Percentiles rank a stretch among this genome's conserved stretches.
Conservation (phyloP, 148 eudicot species). For the Rheum nobile region DNA sequence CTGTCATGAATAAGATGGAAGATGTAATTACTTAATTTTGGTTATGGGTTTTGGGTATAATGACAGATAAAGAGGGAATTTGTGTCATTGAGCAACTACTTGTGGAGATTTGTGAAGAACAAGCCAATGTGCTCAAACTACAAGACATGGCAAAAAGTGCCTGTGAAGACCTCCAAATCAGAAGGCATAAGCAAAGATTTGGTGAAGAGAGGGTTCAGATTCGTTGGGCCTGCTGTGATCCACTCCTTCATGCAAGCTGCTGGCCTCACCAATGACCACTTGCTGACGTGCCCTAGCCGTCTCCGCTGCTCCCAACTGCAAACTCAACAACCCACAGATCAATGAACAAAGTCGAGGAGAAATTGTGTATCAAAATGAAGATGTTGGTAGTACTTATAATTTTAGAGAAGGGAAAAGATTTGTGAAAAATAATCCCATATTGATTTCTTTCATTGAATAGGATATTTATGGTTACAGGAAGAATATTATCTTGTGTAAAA, state of each 20-base stretch:
- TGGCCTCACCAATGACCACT: conserved; percentile 84
- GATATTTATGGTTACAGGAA: no score
- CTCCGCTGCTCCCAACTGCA: conserved; percentile 20
- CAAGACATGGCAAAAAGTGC: conserved; percentile 56
- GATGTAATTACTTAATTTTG: no score
- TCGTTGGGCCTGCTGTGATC: conserved; percentile 78
- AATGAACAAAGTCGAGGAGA: not conserved
- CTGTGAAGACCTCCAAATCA: conserved; percentile 83
- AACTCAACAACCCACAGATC: not conserved
- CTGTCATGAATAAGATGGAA: no score
- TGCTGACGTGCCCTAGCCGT: conserved; percentile 55
- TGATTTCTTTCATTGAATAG: no score
- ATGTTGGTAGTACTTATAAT: no score
- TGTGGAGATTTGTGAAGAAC: conserved; percentile 78
- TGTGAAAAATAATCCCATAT: no score
- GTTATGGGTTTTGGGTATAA: not conserved
- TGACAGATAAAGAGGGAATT: conserved; percentile 55
- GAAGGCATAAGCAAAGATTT: conserved; percentile 84
- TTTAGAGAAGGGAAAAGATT: no score
- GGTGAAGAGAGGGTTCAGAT: conserved; percentile 71
- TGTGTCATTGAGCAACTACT: conserved; percentile 72
- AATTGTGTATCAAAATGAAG: not conserved
- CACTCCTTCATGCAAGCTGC: conserved; percentile 93
- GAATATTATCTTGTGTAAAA: no score
- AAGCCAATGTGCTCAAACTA: conserved; percentile 55